Evolutionary conservation across 805 yeast species (phyloP).

Genomic region (Candida coleopterorum): DNA sequence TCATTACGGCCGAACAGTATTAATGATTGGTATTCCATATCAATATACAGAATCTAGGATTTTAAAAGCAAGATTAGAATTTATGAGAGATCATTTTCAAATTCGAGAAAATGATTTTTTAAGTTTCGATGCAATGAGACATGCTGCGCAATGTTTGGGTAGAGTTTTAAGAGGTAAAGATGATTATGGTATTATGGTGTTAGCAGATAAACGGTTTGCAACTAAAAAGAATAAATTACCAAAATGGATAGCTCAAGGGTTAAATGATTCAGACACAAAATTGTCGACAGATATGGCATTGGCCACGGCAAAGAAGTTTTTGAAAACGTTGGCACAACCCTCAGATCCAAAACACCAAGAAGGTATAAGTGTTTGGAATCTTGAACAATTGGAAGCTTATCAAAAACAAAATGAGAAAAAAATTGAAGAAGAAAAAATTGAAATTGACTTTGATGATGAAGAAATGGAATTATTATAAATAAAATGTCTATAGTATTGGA

Average conservation of each 20-base stretch:
- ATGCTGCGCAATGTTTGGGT: conserved; percentile 98
- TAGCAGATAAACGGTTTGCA: conserved; percentile 91
- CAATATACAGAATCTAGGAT: conserved; percentile 98
- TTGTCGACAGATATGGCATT: conserved; percentile 96
- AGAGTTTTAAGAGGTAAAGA: conserved; percentile 97
- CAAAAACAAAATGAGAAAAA: conserved; percentile 48
- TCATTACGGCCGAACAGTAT: conserved; percentile 94
- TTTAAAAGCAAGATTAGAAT: conserved; percentile 89
- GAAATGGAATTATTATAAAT: conserved; percentile 35
- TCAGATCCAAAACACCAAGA: conserved; percentile 84
- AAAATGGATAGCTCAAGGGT: conserved; percentile 94
- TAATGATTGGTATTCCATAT: conserved; percentile 98
- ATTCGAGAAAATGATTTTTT: conserved; percentile 91
- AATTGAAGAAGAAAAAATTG: conserved; percentile 18
- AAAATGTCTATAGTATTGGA: conserved; percentile 15
- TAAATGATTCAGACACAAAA: conserved; percentile 86
- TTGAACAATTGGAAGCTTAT: conserved; percentile 55
- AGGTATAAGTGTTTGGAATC: conserved; percentile 90
- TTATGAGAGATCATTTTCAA: conserved; percentile 86
- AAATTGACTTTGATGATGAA: conserved; percentile 39
- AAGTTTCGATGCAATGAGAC: conserved; percentile 99
- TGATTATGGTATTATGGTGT: conserved; percentile 97
- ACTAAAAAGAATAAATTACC: conserved; percentile 86
- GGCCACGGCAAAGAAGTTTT: conserved; percentile 87
- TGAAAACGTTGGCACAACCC: conserved; percentile 93